Percentiles rank a stretch among this genome's conserved stretches.
Evolutionary conservation across 768 basidiomycete species (phyloP).

Genomic region (Lentinula detonsa): DNA sequence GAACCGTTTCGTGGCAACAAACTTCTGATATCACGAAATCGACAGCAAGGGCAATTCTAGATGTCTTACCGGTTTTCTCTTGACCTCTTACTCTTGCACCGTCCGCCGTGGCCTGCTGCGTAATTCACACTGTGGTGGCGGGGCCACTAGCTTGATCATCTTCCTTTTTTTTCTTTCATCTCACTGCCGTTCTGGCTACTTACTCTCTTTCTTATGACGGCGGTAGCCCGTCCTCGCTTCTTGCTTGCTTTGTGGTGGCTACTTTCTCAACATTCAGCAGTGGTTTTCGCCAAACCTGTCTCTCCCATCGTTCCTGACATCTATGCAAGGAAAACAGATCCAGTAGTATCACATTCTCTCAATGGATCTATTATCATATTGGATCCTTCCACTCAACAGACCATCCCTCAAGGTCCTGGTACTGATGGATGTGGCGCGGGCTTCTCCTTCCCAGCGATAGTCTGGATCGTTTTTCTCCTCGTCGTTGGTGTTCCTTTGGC

Average conservation of each 20-base stretch:
- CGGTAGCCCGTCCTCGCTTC: not conserved
- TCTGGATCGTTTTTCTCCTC: slow-evolving; percentile 55
- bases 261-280: not conserved
- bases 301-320: not conserved
- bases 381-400: slow-evolving; percentile 33
- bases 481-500: slow-evolving; percentile 48
- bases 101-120: not conserved
- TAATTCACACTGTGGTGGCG: not conserved
- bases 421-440: slow-evolving; percentile 53
- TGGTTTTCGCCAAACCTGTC: not conserved
- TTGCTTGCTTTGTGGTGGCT: not conserved
- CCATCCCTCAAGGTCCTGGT: slow-evolving; percentile 47
- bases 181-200: slow-evolving; percentile 4
- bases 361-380: slow-evolving; percentile 35
- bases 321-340: not conserved
- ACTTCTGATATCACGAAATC: not conserved
- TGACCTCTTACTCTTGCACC: not conserved
- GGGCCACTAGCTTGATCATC: not conserved
- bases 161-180: not conserved
- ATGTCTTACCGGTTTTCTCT: not conserved
- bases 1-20: not conserved
- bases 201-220: slow-evolving; percentile 7
- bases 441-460: slow-evolving; percentile 40
- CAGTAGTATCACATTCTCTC: not conserved
- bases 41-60: not conserved